Percentiles rank a stretch among this genome's conserved stretches.
Evolutionary conservation across 208 protist species (phyloP).

Genomic region (Trichomonas vaginalis): DNA sequence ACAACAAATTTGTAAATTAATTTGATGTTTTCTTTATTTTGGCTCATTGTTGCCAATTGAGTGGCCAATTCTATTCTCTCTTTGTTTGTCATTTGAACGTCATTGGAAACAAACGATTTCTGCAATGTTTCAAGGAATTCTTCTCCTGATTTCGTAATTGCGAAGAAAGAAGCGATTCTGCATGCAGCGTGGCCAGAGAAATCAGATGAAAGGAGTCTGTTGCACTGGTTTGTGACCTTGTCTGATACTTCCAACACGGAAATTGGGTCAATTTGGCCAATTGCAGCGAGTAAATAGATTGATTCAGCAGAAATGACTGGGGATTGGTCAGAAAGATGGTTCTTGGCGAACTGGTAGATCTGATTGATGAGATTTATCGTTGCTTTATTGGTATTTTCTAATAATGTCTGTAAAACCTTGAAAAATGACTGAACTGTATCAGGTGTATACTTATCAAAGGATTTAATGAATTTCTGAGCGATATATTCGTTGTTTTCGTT

Average conservation of each 20-base stretch:
- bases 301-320: background rate
- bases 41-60: background rate
- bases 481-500: background rate
- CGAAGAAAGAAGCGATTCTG: background rate
- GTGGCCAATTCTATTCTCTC: background rate
- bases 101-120: background rate
- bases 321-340: background rate
- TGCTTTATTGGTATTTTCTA: background rate
- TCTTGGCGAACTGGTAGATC: background rate
- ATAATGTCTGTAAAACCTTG: background rate
- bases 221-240: background rate
- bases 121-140: background rate
- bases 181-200: background rate
- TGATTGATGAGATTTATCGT: background rate
- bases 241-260: background rate
- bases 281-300: background rate
- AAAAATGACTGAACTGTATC: background rate
- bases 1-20: background rate
- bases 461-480: background rate
- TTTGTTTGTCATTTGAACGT: background rate
- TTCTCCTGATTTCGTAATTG: background rate
- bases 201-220: background rate
- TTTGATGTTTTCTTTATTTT: background rate
- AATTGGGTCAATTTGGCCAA: background rate
- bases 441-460: background rate